These are phyloP conservation scores for Pneumocystis canis DNA, from an alignment of 1,139 yeast genomes.

Conservation along the genomic window DNA sequence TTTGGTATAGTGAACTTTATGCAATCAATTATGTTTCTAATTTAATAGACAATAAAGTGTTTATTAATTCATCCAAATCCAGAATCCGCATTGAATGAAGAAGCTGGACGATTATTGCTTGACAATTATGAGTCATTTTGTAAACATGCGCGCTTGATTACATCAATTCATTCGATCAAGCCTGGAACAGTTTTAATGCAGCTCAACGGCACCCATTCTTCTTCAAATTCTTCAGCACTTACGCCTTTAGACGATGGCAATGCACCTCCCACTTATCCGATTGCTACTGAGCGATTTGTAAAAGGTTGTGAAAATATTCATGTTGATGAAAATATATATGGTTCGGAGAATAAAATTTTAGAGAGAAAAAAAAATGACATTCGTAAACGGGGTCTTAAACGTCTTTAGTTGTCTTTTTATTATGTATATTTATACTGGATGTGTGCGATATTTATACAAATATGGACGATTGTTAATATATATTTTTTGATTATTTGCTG, in stretches of 20 bases:
- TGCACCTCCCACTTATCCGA: not conserved
- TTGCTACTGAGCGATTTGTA: not conserved
- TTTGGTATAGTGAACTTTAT: constrained; percentile 15
- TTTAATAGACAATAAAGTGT: constrained; percentile 21
- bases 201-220: not conserved
- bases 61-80: constrained; percentile 26
- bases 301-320: not conserved
- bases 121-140: constrained; percentile 23
- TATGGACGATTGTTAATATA: too few species aligned
- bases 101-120: constrained; percentile 24
- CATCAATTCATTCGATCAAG: constrained; percentile 22
- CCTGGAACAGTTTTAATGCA: not conserved
- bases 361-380: not conserved
- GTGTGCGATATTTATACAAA: not conserved
- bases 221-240: not conserved
- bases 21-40: not conserved
- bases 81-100: constrained; percentile 25
- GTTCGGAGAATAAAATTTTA: not conserved
- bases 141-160: constrained; percentile 22
- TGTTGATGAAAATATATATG: not conserved
- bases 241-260: not conserved
- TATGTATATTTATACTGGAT: not conserved
- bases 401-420: not conserved
- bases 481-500: not conserved
- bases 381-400: not conserved